A percentile compares a stretch with the other conserved stretches of the same genome.
Conservation (phyloP, 164 flowering plant genomes). For the Vitis rupestris region DNA sequence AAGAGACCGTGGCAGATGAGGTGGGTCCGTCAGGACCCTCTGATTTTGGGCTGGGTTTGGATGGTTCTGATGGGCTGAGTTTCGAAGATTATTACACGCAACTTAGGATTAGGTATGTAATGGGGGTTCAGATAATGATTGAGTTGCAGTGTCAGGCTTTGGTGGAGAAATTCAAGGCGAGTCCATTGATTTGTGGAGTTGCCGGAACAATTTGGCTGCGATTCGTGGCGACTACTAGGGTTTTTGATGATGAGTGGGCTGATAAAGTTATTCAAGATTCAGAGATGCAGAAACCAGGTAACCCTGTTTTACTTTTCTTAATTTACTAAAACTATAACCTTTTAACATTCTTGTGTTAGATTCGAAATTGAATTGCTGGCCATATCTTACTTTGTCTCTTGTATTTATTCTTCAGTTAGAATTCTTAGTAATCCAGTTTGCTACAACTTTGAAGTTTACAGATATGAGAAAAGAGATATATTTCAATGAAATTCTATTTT, state of each 20-base stretch:
- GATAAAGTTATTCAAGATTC: slow-evolving; percentile 46
- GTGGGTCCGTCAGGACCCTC: slow-evolving; percentile 42
- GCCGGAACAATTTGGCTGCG: slow-evolving; percentile 69
- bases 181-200: slow-evolving; percentile 59
- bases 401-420: too few species aligned
- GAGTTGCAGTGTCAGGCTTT: slow-evolving; percentile 69
- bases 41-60: slow-evolving; percentile 39
- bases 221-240: slow-evolving; percentile 43
- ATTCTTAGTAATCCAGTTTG: too few species aligned
- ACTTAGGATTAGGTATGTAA: slow-evolving; percentile 59
- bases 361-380: not conserved
- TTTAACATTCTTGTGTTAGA: not conserved
- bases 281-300: slow-evolving; percentile 43
- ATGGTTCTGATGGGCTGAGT: slow-evolving; percentile 1
- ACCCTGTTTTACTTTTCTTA: not conserved
- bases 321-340: not conserved
- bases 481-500: too few species aligned
- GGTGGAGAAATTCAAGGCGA: slow-evolving; percentile 63
- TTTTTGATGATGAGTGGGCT: slow-evolving; percentile 71
- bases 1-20: slow-evolving; percentile 12
- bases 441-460: too few species aligned
- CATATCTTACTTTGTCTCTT: too few species aligned
- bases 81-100: slow-evolving; percentile 39
- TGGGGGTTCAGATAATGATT: slow-evolving; percentile 78
- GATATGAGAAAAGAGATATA: too few species aligned